Evolutionary conservation across 768 basidiomycete genomes (phyloP).

Genomic region (Phylloporus sp.): DNA sequence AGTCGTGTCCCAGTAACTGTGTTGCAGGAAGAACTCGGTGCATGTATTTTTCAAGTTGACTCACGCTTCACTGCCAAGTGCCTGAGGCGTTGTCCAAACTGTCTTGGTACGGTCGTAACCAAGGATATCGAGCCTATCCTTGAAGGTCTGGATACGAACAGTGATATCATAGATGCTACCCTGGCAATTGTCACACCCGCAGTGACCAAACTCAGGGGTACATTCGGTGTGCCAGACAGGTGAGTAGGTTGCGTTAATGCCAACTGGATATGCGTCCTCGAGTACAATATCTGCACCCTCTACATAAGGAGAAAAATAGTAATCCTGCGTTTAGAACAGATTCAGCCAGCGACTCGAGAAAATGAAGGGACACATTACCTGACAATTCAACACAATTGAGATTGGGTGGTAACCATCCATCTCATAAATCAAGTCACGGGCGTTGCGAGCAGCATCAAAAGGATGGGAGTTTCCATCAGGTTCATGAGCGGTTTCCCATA

Average conservation of each 20-base stretch:
- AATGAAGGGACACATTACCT: conserved; percentile 17
- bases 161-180: conserved; percentile 63
- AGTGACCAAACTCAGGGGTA: conserved; percentile 62
- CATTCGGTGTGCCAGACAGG: conserved; percentile 56
- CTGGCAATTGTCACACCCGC: conserved; percentile 67
- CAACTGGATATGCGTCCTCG: conserved; percentile 40
- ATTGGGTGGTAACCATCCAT: conserved; percentile 57
- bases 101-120: conserved; percentile 61
- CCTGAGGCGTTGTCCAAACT: conserved; percentile 77
- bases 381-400: conserved; percentile 50
- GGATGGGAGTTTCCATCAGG: conserved; percentile 68
- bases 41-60: background rate
- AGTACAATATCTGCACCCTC: conserved; percentile 64
- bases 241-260: conserved; percentile 61
- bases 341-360: background rate
- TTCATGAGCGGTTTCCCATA: conserved; percentile 73
- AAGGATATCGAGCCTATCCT: conserved; percentile 50
- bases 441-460: conserved; percentile 44
- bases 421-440: conserved; percentile 44
- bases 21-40: background rate
- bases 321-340: conserved; percentile 41
- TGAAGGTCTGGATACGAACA: conserved; percentile 60
- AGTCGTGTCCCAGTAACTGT: conserved; percentile 28
- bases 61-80: conserved; percentile 52
- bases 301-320: conserved; percentile 53